A percentile compares a stretch with the other conserved stretches of the same genome.
These are phyloP conservation scores for Ensete glaucum DNA, from an alignment of 176 grass and related monocot species.

Conservation along the genomic window DNA sequence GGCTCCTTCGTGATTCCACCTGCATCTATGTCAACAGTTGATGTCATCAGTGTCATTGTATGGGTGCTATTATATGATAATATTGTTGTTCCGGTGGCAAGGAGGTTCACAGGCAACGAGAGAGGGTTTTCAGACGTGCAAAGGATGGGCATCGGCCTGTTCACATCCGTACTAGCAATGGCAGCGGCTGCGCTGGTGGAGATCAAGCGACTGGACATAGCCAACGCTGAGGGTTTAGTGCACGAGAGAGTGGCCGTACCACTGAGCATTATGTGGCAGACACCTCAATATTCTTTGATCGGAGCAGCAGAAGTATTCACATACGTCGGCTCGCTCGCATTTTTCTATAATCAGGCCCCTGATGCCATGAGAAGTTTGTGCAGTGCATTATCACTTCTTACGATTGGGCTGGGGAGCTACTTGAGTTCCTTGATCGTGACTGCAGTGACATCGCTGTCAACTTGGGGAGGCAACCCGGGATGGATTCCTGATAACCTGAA, in stretches of 20 bases:
- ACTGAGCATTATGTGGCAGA: slow-evolving; percentile 53
- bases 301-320: slow-evolving; percentile 50
- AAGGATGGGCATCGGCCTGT: slow-evolving; percentile 45
- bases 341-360: slow-evolving; percentile 67
- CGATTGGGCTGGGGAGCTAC: slow-evolving; percentile 53
- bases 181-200: slow-evolving; percentile 40
- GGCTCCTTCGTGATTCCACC: slow-evolving; percentile 36
- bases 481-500: slow-evolving; percentile 77
- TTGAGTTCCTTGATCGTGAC: slow-evolving; percentile 59
- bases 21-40: slow-evolving; percentile 45
- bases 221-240: background rate
- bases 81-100: slow-evolving; percentile 29
- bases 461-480: slow-evolving; percentile 20
- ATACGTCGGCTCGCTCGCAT: slow-evolving; percentile 55
- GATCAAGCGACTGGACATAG: slow-evolving; percentile 34
- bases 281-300: slow-evolving; percentile 43
- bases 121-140: slow-evolving; percentile 45
- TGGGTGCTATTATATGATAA: slow-evolving; percentile 53
- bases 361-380: slow-evolving; percentile 79
- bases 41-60: slow-evolving; percentile 36
- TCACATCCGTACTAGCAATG: slow-evolving; percentile 42
- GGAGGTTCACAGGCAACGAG: background rate
- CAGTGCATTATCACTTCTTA: slow-evolving; percentile 51
- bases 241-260: background rate
- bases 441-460: slow-evolving; percentile 32